Percentiles rank a stretch among this genome's conserved stretches.
Conservation (phyloP, 2,329 filamentous ascomycete genomes). For the Verticillium longisporum region DNA sequence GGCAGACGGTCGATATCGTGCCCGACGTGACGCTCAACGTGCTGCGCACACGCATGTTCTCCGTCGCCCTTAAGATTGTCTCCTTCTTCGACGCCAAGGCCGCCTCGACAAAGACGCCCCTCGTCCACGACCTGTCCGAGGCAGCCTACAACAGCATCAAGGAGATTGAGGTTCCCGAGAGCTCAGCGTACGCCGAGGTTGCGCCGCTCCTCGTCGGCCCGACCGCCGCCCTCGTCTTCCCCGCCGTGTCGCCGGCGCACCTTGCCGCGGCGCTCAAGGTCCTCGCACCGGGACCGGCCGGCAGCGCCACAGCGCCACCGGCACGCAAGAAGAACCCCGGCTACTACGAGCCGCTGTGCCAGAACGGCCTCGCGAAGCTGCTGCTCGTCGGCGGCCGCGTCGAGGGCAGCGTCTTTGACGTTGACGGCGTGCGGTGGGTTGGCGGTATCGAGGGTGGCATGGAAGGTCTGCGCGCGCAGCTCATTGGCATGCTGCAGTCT, state of each 20-base stretch:
- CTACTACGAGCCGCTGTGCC: constrained; percentile 73
- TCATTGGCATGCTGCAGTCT: constrained; percentile 74
- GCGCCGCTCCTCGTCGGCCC: constrained; percentile 76
- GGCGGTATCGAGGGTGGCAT: constrained; percentile 75
- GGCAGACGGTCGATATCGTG: constrained; percentile 41
- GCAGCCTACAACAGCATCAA: constrained; percentile 44
- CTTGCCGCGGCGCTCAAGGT: constrained; percentile 75
- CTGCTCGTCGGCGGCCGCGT: constrained; percentile 80
- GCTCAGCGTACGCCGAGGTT: constrained; percentile 50
- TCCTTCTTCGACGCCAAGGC: constrained; percentile 66
- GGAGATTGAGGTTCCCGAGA: constrained; percentile 22
- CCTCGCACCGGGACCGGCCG: constrained; percentile 61
- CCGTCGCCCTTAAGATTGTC: constrained; percentile 73
- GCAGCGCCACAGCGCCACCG: constrained; percentile 64
- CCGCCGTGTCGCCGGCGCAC: constrained; percentile 75
- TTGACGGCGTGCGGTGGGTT: constrained; percentile 57
- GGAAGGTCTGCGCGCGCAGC: constrained; percentile 71
- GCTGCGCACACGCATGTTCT: constrained; percentile 83
- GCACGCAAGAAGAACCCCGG: constrained; percentile 68
- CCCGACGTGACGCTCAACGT: constrained; percentile 69
- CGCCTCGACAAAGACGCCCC: constrained; percentile 21
- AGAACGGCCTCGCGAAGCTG: constrained; percentile 79
- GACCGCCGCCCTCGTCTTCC: constrained; percentile 72
- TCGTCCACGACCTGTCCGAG: constrained; percentile 46
- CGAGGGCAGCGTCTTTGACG: constrained; percentile 79